Percentiles rank a stretch among this genome's conserved stretches.
phyloP scores from a whole-genome alignment of 2,329 filamentous ascomycete species.

The Thelonectria discophora region DNA sequence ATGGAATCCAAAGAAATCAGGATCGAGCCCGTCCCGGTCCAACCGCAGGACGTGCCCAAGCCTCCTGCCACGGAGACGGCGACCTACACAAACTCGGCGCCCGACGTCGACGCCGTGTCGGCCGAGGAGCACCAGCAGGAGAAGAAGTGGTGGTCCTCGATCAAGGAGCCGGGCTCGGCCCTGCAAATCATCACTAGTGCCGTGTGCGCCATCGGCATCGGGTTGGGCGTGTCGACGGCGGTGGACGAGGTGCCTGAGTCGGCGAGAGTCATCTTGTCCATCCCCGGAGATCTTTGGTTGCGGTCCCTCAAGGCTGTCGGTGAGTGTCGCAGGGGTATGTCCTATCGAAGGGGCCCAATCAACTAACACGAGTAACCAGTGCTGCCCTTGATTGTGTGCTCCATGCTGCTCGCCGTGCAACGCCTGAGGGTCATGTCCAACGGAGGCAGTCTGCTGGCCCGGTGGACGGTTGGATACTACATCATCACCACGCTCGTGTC shows the following conservation, averaged over 20 bases:
- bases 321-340: slow-evolving; percentile 38
- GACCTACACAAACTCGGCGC: slow-evolving; percentile 33
- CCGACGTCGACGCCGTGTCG: slow-evolving; percentile 14
- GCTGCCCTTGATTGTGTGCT: slow-evolving; percentile 60
- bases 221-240: slow-evolving; percentile 54
- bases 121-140: slow-evolving; percentile 37
- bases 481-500: slow-evolving; percentile 59
- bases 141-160: slow-evolving; percentile 48
- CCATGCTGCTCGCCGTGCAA: slow-evolving; percentile 61
- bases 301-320: slow-evolving; percentile 58
- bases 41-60: background rate
- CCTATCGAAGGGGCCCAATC: too few relatives aligned
- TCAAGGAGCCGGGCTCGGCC: slow-evolving; percentile 55
- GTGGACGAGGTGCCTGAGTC: slow-evolving; percentile 55
- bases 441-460: slow-evolving; percentile 55
- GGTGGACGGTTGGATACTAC: slow-evolving; percentile 60
- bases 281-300: slow-evolving; percentile 61
- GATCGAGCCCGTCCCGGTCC: slow-evolving; percentile 17
- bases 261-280: slow-evolving; percentile 53
- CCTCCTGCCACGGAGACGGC: slow-evolving; percentile 24
- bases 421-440: slow-evolving; percentile 57
- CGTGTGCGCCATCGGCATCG: slow-evolving; percentile 58
- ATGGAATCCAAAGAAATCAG: slow-evolving; percentile 35
- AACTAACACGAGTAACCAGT: slow-evolving; percentile 45
- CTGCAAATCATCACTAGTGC: slow-evolving; percentile 61